Evolutionary conservation across 1,284 basidiomycete species (phyloP).

Genomic region (Leucocoprinus gongylophorus): DNA sequence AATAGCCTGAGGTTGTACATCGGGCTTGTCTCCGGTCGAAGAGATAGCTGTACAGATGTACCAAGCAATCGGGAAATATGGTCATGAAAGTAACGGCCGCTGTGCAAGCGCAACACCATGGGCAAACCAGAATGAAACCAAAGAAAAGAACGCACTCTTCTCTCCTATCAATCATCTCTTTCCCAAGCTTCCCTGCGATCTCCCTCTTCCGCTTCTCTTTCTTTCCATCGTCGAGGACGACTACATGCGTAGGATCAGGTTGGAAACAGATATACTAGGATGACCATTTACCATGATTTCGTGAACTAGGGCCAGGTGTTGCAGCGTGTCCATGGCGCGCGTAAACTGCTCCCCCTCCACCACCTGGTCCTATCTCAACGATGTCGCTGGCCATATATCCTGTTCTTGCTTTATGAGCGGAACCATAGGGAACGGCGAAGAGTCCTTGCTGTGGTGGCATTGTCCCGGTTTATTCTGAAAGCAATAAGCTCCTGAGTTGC

Average conservation of each 20-base stretch:
- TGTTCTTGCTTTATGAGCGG: constrained; percentile 21
- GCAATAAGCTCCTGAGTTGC: not conserved
- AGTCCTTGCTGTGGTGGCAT: constrained; percentile 33
- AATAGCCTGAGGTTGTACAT: constrained; percentile 64
- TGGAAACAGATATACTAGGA: not conserved
- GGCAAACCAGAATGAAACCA: constrained; percentile 7
- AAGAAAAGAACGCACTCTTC: constrained; percentile 53
- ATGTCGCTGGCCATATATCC: constrained; percentile 18
- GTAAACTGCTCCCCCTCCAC: constrained; percentile 13
- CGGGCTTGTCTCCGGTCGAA: constrained; percentile 54
- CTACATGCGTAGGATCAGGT: not conserved
- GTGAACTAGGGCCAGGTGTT: constrained; percentile 27
- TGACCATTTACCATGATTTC: constrained; percentile 25
- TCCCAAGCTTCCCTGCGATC: constrained; percentile 56
- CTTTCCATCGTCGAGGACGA: constrained; percentile 31
- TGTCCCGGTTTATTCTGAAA: not conserved
- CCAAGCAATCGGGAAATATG: constrained; percentile 37
- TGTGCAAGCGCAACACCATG: constrained; percentile 3
- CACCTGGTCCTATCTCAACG: constrained; percentile 2
- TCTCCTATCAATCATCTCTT: constrained; percentile 62
- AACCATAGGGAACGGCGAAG: constrained; percentile 24
- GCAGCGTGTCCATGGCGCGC: constrained; percentile 22
- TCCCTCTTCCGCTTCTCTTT: constrained; percentile 63
- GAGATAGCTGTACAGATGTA: constrained; percentile 52
- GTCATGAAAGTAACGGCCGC: constrained; percentile 22